Conservation (phyloP, 192 early-diverging fungal genomes). For the Chytriomyces sp. region DNA sequence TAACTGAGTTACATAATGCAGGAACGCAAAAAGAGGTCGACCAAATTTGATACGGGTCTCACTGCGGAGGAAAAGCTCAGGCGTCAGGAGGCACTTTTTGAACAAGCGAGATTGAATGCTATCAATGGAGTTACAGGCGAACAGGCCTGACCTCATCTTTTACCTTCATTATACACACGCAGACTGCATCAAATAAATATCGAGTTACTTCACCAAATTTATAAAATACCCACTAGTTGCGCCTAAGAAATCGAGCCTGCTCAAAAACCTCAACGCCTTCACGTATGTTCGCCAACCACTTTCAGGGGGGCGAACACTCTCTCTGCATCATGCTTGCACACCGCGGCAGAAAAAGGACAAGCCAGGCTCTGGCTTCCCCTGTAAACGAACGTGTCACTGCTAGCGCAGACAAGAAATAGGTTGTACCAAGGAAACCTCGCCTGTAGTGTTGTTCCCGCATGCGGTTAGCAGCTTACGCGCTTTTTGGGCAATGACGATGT, state of each 20-base stretch:
- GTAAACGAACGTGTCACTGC: conserved; percentile 87
- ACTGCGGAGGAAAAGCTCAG: conserved; percentile 81
- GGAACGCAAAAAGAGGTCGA: conserved; percentile 83
- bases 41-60: conserved; percentile 77
- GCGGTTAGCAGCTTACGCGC: conserved; percentile 27
- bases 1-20: conserved; percentile 15
- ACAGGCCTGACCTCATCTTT: background rate
- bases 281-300: too few species aligned
- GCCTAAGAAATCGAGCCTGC: too few species aligned
- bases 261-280: too few species aligned
- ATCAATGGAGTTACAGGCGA: conserved; percentile 19
- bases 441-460: conserved; percentile 79
- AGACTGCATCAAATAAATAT: too few species aligned
- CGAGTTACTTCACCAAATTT: too few species aligned
- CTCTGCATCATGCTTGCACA: conserved; percentile 80
- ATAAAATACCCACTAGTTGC: too few species aligned
- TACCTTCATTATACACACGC: too few species aligned
- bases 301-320: conserved; percentile 76
- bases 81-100: conserved; percentile 88
- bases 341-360: conserved; percentile 89
- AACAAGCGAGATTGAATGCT: conserved; percentile 68
- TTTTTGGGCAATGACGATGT: too few species aligned
- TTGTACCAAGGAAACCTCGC: conserved; percentile 87
- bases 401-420: conserved; percentile 86
- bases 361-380: conserved; percentile 72